phyloP scores from a whole-genome alignment of 1,284 basidiomycete genomes.

The Takashimella tepidaria region DNA sequence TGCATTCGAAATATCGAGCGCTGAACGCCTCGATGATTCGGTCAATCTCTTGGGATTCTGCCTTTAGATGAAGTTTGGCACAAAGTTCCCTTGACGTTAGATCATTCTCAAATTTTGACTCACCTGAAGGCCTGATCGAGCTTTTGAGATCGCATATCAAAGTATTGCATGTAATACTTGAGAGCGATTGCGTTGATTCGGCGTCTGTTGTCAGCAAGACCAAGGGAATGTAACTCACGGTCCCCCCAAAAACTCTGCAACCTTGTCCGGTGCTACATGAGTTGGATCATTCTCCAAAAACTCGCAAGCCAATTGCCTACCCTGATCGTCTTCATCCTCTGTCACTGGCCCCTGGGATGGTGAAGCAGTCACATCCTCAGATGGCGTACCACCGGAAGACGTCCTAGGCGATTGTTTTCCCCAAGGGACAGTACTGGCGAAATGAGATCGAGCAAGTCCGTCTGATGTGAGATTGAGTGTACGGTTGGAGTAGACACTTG shows the following conservation, averaged over 20 bases:
- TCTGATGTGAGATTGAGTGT: neutral
- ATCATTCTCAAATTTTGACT: conserved; percentile 17
- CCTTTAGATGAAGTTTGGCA: conserved; percentile 85
- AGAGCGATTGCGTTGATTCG: conserved; percentile 69
- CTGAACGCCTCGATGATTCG: conserved; percentile 90
- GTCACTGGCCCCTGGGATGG: neutral
- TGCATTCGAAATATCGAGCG: conserved; percentile 83
- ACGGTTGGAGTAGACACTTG: neutral
- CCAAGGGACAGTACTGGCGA: conserved; percentile 43
- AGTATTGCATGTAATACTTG: conserved; percentile 75
- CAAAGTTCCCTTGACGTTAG: conserved; percentile 66
- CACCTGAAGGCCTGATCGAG: conserved; percentile 88
- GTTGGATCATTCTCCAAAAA: conserved; percentile 85
- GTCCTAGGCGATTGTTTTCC: conserved; percentile 4
- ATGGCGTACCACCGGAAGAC: neutral
- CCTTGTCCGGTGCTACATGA: conserved; percentile 80
- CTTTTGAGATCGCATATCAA: conserved; percentile 76
- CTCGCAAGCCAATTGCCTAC: conserved; percentile 65
- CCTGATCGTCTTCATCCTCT: conserved; percentile 55
- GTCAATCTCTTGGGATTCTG: conserved; percentile 96
- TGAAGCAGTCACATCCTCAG: neutral
- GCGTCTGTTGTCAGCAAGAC: conserved; percentile 53
- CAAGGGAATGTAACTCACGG: conserved; percentile 55
- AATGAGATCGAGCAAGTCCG: conserved; percentile 1
- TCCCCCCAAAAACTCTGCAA: conserved; percentile 92